Conservation (phyloP, 1,284 basidiomycete genomes). For the Trichosporon sp. region DNA sequence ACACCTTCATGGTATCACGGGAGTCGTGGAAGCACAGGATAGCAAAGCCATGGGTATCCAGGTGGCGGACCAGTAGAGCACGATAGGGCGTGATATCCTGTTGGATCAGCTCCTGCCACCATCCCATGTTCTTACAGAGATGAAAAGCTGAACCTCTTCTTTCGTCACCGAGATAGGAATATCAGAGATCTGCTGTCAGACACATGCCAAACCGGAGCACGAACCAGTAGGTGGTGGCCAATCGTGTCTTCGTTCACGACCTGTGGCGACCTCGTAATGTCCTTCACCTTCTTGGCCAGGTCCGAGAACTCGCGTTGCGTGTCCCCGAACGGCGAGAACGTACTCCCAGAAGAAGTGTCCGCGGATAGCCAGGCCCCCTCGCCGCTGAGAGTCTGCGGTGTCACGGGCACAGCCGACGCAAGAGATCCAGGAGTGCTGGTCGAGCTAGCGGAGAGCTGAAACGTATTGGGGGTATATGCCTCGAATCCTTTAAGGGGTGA, state of each 20-base stretch:
- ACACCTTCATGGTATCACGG: conserved; percentile 30
- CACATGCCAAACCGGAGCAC: background rate
- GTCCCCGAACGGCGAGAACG: background rate
- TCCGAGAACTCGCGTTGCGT: background rate
- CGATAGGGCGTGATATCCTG: conserved; percentile 1
- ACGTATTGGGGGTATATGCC: background rate
- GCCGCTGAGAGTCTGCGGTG: background rate
- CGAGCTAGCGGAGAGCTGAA: background rate
- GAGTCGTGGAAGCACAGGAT: conserved; percentile 38
- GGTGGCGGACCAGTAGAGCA: background rate
- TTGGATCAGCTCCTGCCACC: background rate
- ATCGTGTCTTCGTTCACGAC: background rate
- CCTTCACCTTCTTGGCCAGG: background rate
- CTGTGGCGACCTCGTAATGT: background rate
- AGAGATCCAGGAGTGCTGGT: background rate
- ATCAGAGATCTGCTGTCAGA: conserved; percentile 21
- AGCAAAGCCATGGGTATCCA: background rate
- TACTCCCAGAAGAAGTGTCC: background rate
- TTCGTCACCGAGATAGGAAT: conserved; percentile 24
- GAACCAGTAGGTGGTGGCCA: conserved; percentile 30
- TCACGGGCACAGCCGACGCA: background rate
- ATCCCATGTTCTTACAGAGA: conserved; percentile 19
- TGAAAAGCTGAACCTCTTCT: conserved; percentile 19
- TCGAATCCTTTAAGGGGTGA: background rate
- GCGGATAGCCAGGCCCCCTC: background rate